Evolutionary conservation across 129 eudicot species (phyloP).

Genomic region (Tagetes erecta): DNA sequence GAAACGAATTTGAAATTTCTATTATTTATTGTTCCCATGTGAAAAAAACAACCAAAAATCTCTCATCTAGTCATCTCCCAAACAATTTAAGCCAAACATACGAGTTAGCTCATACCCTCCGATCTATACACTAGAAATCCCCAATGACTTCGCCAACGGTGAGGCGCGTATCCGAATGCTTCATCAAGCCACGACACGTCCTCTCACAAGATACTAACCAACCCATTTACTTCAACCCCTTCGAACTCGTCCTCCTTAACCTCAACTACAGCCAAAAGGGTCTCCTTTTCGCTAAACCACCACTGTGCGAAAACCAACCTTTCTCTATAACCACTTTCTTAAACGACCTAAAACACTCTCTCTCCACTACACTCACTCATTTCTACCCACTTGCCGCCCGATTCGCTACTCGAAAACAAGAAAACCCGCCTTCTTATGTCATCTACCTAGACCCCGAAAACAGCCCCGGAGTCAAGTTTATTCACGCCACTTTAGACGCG

Average conservation of each 20-base stretch:
- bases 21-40: no score
- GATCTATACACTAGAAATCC: no score
- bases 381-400: constrained; percentile 56
- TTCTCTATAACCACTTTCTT: constrained; percentile 31
- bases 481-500: constrained; percentile 37
- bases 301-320: constrained; percentile 19
- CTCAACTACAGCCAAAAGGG: constrained; percentile 51
- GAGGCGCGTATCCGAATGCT: constrained; percentile 42
- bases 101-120: no score
- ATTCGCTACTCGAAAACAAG: constrained; percentile 33
- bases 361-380: constrained; percentile 44
- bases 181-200: constrained; percentile 35
- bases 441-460: constrained; percentile 38
- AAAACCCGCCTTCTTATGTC: constrained; percentile 35
- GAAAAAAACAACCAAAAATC: no score
- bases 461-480: constrained; percentile 52
- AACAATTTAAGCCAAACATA: no score
- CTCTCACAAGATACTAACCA: constrained; percentile 28
- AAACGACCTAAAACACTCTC: constrained; percentile 39
- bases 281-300: constrained; percentile 43
- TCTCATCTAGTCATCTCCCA: no score
- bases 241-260: constrained; percentile 38
- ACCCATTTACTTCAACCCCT: constrained; percentile 43
- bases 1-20: no score
- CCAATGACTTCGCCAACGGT: constrained; percentile 19